phyloP scores from a whole-genome alignment of 176 grass and related monocot genomes.

The Triticum turgidum region DNA sequence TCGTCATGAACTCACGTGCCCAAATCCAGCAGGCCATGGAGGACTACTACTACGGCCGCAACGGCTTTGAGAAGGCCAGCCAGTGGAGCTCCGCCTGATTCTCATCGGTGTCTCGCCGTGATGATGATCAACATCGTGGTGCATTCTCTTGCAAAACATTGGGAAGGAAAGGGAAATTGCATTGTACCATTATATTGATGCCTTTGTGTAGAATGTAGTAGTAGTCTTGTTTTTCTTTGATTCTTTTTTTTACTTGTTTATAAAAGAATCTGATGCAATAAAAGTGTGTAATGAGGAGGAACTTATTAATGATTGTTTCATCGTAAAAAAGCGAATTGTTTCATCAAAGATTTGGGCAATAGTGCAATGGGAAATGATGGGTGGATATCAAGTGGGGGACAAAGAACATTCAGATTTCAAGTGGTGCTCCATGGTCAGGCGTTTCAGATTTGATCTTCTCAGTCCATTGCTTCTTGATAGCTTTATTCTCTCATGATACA shows the following conservation, averaged over 20 bases:
- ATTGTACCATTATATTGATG: not conserved
- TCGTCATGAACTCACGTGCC: conserved; percentile 57
- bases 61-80: conserved; percentile 59
- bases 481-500: not conserved
- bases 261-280: not conserved
- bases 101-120: not conserved
- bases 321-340: too few species aligned
- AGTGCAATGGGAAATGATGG: not conserved
- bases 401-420: too few species aligned
- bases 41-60: conserved; percentile 40
- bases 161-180: too few species aligned
- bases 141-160: too few species aligned
- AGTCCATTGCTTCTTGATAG: not conserved
- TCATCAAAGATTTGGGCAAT: not conserved
- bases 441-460: not conserved
- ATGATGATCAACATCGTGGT: not conserved
- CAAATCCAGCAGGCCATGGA: conserved; percentile 56
- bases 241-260: not conserved
- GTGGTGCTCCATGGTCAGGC: too few species aligned
- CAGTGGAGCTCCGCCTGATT: conserved; percentile 16
- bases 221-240: too few species aligned
- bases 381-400: too few species aligned
- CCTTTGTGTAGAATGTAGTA: not conserved
- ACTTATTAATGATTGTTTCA: not conserved
- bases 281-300: not conserved